phyloP scores from a whole-genome alignment of 2,329 filamentous ascomycete species.

The Botrytis medusae region DNA sequence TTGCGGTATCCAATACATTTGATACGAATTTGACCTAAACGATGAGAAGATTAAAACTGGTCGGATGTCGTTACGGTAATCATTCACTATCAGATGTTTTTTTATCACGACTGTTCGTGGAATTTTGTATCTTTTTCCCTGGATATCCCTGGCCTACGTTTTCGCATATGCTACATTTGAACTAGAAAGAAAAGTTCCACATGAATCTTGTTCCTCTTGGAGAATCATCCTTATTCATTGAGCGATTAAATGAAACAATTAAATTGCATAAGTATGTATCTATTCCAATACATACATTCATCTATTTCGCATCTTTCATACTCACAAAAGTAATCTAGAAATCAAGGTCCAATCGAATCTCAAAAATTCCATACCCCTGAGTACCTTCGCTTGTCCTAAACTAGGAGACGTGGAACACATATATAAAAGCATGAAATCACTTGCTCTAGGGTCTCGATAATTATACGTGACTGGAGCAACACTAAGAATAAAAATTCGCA shows the following conservation, averaged over 20 bases:
- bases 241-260: not conserved
- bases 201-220: not conserved
- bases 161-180: not conserved
- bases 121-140: not conserved
- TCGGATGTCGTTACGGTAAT: not conserved
- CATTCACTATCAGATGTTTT: not conserved
- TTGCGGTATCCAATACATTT: not conserved
- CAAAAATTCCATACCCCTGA: not conserved
- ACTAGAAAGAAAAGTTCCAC: not conserved
- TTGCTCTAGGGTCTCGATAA: not conserved
- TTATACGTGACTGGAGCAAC: too few relatives aligned
- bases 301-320: not conserved
- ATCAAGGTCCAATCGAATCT: not conserved
- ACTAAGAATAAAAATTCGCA: too few relatives aligned
- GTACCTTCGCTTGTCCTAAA: not conserved
- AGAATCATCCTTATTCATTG: not conserved
- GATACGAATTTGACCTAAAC: not conserved
- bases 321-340: not conserved
- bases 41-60: not conserved
- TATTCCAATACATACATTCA: not conserved
- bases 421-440: not conserved
- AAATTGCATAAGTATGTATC: not conserved
- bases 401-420: not conserved
- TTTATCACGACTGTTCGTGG: not conserved
- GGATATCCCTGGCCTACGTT: not conserved